Percentiles rank a stretch among this genome's conserved stretches.
Evolutionary conservation across 1,284 basidiomycete species (phyloP).

Genomic region (Agroathelia rolfsii): DNA sequence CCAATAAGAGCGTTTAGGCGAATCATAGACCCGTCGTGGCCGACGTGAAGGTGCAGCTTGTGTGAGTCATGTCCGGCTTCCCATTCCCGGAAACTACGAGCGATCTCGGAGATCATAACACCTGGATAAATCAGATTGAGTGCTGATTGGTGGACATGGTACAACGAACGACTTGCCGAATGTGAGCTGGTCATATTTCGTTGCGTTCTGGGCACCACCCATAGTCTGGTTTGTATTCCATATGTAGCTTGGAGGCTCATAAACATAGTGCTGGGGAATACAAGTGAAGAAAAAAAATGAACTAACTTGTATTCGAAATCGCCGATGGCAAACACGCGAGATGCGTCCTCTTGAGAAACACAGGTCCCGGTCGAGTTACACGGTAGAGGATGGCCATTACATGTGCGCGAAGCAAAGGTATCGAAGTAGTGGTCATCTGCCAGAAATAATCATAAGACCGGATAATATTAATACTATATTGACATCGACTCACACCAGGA

Average conservation of each 20-base stretch:
- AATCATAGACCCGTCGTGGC: conserved; percentile 43
- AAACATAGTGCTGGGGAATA: background rate
- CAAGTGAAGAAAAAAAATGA: background rate
- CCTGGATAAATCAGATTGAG: conserved; percentile 13
- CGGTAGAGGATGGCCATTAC: conserved; percentile 36
- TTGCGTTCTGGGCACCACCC: conserved; percentile 28
- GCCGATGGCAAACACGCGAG: conserved; percentile 28
- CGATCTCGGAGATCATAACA: conserved; percentile 28
- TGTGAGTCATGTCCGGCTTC: conserved; percentile 21
- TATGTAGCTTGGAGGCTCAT: conserved; percentile 29
- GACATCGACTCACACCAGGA: conserved; percentile 28
- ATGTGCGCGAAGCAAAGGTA: conserved; percentile 39
- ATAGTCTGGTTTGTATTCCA: conserved; percentile 36
- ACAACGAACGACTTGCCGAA: conserved; percentile 26
- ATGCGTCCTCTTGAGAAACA: conserved; percentile 33
- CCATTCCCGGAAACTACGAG: conserved; percentile 21
- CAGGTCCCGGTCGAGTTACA: conserved; percentile 36
- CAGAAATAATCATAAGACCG: background rate
- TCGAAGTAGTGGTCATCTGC: conserved; percentile 38
- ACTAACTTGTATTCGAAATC: conserved; percentile 45
- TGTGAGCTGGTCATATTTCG: conserved; percentile 34
- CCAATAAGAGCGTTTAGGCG: conserved; percentile 34
- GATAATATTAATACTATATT: background rate
- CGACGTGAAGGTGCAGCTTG: conserved; percentile 35
- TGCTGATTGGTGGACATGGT: background rate